Percentiles rank a stretch among this genome's conserved stretches.
These are phyloP conservation scores for Amniculicola lignicola DNA, from an alignment of 495 filamentous ascomycete genomes.

Conservation along the genomic window DNA sequence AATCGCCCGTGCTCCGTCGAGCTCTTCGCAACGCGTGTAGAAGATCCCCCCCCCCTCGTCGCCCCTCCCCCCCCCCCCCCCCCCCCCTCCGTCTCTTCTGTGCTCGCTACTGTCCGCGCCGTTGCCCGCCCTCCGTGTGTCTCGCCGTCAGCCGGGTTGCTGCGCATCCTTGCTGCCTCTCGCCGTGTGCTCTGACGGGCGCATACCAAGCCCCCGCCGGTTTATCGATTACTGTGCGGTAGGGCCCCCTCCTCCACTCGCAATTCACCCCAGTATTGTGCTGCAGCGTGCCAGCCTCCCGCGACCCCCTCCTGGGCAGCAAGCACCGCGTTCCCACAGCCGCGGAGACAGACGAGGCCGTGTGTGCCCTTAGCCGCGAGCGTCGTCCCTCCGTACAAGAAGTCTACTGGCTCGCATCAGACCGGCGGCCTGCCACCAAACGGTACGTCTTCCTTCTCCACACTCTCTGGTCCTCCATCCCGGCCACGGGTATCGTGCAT, in stretches of 20 bases:
- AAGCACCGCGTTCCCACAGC: not conserved
- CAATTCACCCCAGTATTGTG: no score
- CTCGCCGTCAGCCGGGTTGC: not conserved
- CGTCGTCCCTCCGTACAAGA: no score
- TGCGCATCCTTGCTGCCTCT: not conserved
- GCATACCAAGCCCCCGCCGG: not conserved
- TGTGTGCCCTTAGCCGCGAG: slow-evolving; percentile 16
- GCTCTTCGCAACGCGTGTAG: not conserved
- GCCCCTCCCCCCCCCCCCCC: not conserved
- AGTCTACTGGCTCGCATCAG: slow-evolving; percentile 5
- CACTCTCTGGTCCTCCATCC: slow-evolving; percentile 7
- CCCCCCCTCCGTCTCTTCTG: not conserved
- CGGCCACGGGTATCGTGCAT: slow-evolving; percentile 1
- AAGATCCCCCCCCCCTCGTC: not conserved
- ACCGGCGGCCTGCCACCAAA: slow-evolving; percentile 24
- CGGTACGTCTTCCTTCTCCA: slow-evolving; percentile 25
- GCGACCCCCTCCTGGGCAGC: not conserved
- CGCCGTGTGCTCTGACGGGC: not conserved
- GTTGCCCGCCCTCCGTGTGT: not conserved
- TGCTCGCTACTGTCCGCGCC: slow-evolving; percentile 15
- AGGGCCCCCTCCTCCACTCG: not conserved
- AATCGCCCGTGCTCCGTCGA: not conserved
- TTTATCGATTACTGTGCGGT: not conserved
- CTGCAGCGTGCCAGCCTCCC: not conserved
- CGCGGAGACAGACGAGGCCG: slow-evolving; percentile 9